Base-by-base conservation (phyloP, 257 asterid species). In the Plantago elongata region DNA sequence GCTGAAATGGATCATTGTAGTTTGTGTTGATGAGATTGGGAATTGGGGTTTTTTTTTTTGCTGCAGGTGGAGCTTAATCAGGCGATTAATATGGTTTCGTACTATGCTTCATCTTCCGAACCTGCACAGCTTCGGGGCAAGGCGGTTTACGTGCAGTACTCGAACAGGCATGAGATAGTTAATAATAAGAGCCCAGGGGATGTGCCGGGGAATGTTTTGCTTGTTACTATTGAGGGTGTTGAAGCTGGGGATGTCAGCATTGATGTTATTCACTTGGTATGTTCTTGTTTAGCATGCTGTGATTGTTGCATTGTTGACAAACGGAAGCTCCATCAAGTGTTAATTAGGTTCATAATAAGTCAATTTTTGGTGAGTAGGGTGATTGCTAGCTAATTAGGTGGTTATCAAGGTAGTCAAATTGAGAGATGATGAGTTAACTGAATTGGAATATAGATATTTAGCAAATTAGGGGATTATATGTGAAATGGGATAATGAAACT, bases 241-340 rank as follows among this genome's bases (percentile, higher is more conserved):
- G 95, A 84, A 75, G 93, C 96, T 62, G 81, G 79, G 64, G 95
- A 89, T 74, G 87, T 89, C 63, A 86, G 93, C 84, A 89, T 86
- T 66, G 93, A 89, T 72, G 93, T 89, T 60, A 86, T 89, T 69
- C 96, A 86, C 77, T 77, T 89, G 85, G 96, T 89, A 73, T 72
- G 81, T 49, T 22, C 27, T 22, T 22, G 27, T 22, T 22, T 22
- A 22, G 27, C 2, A 2, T 2, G 27, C 5, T 34, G 40, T 34
- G 4, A 34, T 6, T 34, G 40, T 34, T 34, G 40, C 8, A 34
- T 34, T 34, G 40, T 34, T 7, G 8, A 64, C 49, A 4, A 16
- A 17, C 14, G 27, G 55, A 47, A 29, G 57, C 52, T 60, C 47
- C 40, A 48, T 29, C 34, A 63, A 15, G 16, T 34, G 34, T 34